A percentile compares a stretch with the other conserved stretches of the same genome.
These are phyloP conservation scores for Stachybotrys chartarum DNA, from an alignment of 2,329 filamentous ascomycete genomes.

Conservation along the genomic window DNA sequence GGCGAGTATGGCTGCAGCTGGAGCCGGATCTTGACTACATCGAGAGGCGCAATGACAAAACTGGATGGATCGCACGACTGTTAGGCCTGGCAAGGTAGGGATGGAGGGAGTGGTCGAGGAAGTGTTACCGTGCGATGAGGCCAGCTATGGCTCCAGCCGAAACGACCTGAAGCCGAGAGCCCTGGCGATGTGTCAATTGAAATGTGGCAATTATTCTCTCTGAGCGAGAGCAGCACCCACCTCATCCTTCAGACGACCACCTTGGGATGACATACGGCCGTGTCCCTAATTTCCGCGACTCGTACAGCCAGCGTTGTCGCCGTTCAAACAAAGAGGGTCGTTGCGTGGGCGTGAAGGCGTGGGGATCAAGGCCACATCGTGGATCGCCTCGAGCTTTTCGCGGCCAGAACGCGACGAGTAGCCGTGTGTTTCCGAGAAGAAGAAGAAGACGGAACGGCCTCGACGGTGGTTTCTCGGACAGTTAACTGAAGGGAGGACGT, in stretches of 20 bases:
- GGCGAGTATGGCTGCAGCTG: slow-evolving; percentile 87
- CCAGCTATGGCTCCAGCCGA: slow-evolving; percentile 61
- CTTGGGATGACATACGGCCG: slow-evolving; percentile 27
- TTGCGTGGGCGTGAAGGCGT: too few relatives aligned
- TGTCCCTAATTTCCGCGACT: slow-evolving; percentile 6
- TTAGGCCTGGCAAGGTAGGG: slow-evolving; percentile 6
- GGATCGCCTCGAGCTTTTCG: too few relatives aligned
- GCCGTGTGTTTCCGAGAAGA: too few relatives aligned
- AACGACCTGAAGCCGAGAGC: slow-evolving; percentile 49
- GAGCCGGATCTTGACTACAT: slow-evolving; percentile 96
- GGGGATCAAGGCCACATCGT: too few relatives aligned
- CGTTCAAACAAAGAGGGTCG: too few relatives aligned
- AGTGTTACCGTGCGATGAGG: slow-evolving; percentile 74
- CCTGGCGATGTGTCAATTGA: slow-evolving; percentile 26
- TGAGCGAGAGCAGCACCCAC: slow-evolving; percentile 21
- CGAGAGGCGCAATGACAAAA: slow-evolving; percentile 90
- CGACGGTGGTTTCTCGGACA: too few relatives aligned
- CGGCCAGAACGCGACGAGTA: too few relatives aligned
- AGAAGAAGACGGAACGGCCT: too few relatives aligned
- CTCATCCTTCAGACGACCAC: slow-evolving; percentile 51
- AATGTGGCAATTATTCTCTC: background rate
- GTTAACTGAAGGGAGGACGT: too few relatives aligned
- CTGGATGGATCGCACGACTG: slow-evolving; percentile 30
- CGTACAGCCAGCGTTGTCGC: too few relatives aligned
- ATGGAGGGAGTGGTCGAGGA: background rate